Base-by-base conservation (phyloP, 106 monocot species). In the Acanthochlamys bracteata region DNA sequence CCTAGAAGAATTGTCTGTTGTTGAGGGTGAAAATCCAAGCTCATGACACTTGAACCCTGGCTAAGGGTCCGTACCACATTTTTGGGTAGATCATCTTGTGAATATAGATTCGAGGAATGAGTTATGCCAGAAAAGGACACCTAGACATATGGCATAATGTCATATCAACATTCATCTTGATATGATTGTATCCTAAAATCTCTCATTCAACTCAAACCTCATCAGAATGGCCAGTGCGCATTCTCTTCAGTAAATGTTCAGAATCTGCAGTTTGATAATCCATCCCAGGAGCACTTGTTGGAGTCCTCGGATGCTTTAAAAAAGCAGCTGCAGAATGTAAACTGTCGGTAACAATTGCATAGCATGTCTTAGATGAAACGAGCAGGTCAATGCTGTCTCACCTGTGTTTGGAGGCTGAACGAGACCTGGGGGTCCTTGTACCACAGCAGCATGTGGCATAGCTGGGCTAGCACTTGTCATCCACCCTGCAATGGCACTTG, bases 21-120 rank as follows among this genome's bases (percentile, higher is more conserved):
- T 24, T 81, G 78, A 2, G 96, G 91, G 68, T 98, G 96, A 69
- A 98, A 98, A 81, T 98, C 96, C 66, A 98, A 75, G 74, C 96
- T 91, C 91, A 90, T 98, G 55, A 98, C 96, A 81, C 70, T 92
- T 12, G 96, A 91, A 79, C 96, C 88, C 67, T 88, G 96, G 65
- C 69, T 81, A 63, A 98, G 83, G 11, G 85, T 88, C 25, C 96
- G 77, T 19, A 79, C 85, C 58, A 88, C 80, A 25, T 63, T 79
- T 75, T 83, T 98, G 4, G 96, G 96, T 72, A 98, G 80, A 75
- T 98, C 85, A 46, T 96, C 96, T 83, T 76, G 83, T 40, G 92
- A 85, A 67, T 92, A 85, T 22, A 91, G 68, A 67, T 75, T 88
- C 1, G 82, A 69, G 19, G 80, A 72, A 79, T 91, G 88, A 71